Base-by-base conservation (phyloP, 2,329 filamentous ascomycete species). In the Beauveria asiatica region DNA sequence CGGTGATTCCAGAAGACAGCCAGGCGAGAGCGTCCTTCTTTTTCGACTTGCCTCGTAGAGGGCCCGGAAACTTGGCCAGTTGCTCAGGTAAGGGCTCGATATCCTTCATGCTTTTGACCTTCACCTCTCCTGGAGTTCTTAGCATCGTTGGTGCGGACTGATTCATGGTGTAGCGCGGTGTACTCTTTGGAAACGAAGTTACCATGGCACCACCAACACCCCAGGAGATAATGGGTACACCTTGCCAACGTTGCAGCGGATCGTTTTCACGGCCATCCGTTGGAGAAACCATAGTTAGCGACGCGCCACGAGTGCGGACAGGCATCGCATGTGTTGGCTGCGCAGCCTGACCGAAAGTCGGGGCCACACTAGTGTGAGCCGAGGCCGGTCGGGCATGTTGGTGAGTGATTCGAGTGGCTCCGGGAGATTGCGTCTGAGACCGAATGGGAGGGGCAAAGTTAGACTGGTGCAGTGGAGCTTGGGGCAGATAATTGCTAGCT, bases 11-110 rank as follows among this genome's bases (percentile, higher is more conserved):
- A 62, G 82, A 78, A 5, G 80, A 83, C 49, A 99, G 78, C 94
- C 95, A 99, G 2, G 84, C 74, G 48, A 92, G 67, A 0, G 91
- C 83, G 59, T 99, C 93, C 76, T 97, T 99, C 80, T 99, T 99
- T 79, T 96, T 97, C 1, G 87, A 85, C 70, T 97, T 97, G 45
- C 86, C 83, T 72, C 88, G 92, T 30, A 99, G 76, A 3, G 95
- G 94, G 0, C 94, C 94, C 0, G 94, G 94, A 68, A 97, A 97
- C 66, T 87, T 91, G 19, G 84, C 81, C 53, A 94, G 76, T 2
- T 86, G 82, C 39, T 94, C 90, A 25, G 84, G 78, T 9, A 92
- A 76, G 5, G 89, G 85, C 49, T 90, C 76, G 33, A 90, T 78
- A 48, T 92, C 85, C 70, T 88, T 94, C 63, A 90, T 81, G 65